Base-by-base conservation (phyloP, 164 flowering plant species). In the Chimonanthus salicifolius region DNA sequence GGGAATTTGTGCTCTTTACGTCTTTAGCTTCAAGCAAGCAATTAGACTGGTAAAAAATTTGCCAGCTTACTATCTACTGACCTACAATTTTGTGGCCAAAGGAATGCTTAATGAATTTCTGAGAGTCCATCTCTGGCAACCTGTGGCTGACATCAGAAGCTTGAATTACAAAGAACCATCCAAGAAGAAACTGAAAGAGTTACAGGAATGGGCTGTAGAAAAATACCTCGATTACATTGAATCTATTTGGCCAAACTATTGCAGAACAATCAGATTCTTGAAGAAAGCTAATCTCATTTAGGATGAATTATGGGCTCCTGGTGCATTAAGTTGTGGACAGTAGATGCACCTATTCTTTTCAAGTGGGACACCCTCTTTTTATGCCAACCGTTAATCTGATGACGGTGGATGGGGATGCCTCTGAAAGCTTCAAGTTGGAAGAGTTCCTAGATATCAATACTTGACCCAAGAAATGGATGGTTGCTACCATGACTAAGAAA, bases 181-280 rank as follows among this genome's bases (percentile, higher is more conserved):
- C 4, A 84, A 71, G 72, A 77, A 70, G 67, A 84, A 76, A 72
- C 5, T 78, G 77, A 83, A 87, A 80, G 87, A 73, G 49, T 58
- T 88, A 43, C 70, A 78, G 73, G 87, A 69, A 49, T 86, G 89
- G 92, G 50, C 78, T n/a, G 46, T 66, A 74, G 97, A 90, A 79
- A 85, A 62, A 74, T 88, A 85, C 82, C 77, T 87, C 68, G 94
- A 89, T 78, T 88, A 66, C 77, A 74, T 88, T 20, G 94, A 90
- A 78, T 83, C 87, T 7, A 87, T 90, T 70, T 92, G 98, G 99
- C 98, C 98, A 3, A 79, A 71, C 47, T 92, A 91, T 77, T 91
- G 96, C 82, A 80, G 94, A 80, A 83, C 88, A 54, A 80, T 92
- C 78, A 87, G 96, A 77, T 89, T 90, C 74, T 74, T 94, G 49